These are phyloP conservation scores for Termitomyces sp. DNA, from an alignment of 768 basidiomycete species.

Conservation along the genomic window DNA sequence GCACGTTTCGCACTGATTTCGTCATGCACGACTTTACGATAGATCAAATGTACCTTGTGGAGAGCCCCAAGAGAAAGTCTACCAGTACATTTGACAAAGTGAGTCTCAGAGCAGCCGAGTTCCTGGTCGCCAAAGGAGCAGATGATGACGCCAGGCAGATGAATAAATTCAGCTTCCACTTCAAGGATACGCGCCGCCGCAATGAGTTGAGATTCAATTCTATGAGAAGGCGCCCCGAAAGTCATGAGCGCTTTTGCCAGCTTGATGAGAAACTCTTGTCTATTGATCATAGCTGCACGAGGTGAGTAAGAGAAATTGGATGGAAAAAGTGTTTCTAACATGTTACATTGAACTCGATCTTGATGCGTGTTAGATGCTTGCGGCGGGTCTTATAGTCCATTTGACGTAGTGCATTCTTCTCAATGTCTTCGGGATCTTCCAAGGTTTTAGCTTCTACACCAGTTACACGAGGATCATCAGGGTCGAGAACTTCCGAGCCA, in stretches of 20 bases:
- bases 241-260: conserved; percentile 87
- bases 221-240: conserved; percentile 90
- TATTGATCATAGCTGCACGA: conserved; percentile 63
- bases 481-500: conserved; percentile 56
- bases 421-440: conserved; percentile 60
- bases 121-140: conserved; percentile 88
- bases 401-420: conserved; percentile 54
- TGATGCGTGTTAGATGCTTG: conserved; percentile 60
- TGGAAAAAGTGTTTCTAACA: conserved; percentile 36
- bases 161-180: conserved; percentile 88
- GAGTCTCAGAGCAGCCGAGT: conserved; percentile 85
- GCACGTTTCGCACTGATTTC: conserved; percentile 83
- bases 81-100: conserved; percentile 80
- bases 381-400: conserved; percentile 69
- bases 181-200: conserved; percentile 88
- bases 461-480: conserved; percentile 70
- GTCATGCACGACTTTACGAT: conserved; percentile 88
- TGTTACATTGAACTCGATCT: conserved; percentile 73
- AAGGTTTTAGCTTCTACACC: conserved; percentile 46
- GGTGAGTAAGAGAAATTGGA: conserved; percentile 6
- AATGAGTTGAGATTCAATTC: conserved; percentile 88
- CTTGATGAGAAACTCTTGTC: conserved; percentile 84
- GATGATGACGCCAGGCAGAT: conserved; percentile 78
- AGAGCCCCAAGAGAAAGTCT: conserved; percentile 80
- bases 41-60: conserved; percentile 81